Base-by-base conservation (phyloP, 2,329 filamentous ascomycete genomes). In the Beauveria rudraprayagi region DNA sequence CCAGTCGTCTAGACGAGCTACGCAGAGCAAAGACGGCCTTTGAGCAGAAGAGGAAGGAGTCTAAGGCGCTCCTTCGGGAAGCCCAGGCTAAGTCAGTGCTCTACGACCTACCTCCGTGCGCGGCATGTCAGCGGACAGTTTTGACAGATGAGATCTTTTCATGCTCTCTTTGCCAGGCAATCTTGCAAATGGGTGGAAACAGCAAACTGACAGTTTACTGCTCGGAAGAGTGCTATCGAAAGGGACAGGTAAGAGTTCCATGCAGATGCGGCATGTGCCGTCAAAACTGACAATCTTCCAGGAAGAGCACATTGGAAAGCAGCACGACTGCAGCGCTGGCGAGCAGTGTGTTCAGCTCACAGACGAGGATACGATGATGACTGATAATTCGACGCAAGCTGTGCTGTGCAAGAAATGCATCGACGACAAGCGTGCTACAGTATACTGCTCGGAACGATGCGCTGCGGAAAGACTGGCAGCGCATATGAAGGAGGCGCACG, bases 1-100 rank as follows among this genome's bases (percentile, higher is more conserved):
- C 66, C 60, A 67, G 66, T 57, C 74, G 77, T 10, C 68, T 81
- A 3, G 76, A 79, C 60, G 79, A 81, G 66, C 72, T 82, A 4
- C 73, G 73, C 19, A 72, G 79, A 61, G 80, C 79, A 30, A 79
- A 76, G 66, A 77, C 73, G 62, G 78, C 78, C 9, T 78, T 79
- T 71, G 78, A 80, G 66, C 78, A 76, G 66, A 73, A 73, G 66
- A 75, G 68, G 67, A 70, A 66, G 64, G 72, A 70, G 68, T 72
- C 66, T 69, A 76, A 73, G 70, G 69, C 67, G 66, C 73, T 66
- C 56, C 69, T 66, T 47, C 69, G 69, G 44, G 66, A 67, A 60
- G 67, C 68, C 59, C 69, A 73, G 28, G 65, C 70, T 24, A 69
- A 67, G 3, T 70, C 74, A 40, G 68, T 73, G 56, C 67, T 77